Percentiles rank a stretch among this genome's conserved stretches.
phyloP scores from a whole-genome alignment of 495 filamentous ascomycete genomes.

The Rhypophila decipiens region DNA sequence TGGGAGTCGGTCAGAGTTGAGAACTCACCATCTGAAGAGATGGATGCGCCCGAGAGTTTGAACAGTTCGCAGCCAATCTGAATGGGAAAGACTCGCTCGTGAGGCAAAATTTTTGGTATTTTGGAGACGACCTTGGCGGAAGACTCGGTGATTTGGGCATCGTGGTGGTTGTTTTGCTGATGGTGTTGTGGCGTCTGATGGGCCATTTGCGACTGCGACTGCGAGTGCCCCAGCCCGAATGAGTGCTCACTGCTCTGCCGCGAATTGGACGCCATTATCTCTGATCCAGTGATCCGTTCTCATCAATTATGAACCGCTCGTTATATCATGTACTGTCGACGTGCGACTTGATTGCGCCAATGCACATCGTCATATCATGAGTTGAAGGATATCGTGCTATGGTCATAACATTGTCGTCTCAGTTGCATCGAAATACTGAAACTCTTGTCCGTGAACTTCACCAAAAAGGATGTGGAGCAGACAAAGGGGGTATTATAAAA shows the following conservation, averaged over 20 bases:
- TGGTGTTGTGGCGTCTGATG: too few relatives aligned
- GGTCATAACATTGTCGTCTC: neutral
- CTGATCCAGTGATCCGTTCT: neutral
- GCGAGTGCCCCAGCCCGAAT: neutral
- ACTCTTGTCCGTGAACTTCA: too few relatives aligned
- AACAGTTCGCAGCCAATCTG: slow-evolving; percentile 92
- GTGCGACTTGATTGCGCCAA: neutral
- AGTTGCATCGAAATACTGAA: neutral
- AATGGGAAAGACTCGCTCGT: slow-evolving; percentile 77
- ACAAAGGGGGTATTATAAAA: neutral
- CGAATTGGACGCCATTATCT: neutral
- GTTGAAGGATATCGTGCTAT: neutral
- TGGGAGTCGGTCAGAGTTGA: neutral
- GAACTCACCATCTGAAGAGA: slow-evolving; percentile 88
- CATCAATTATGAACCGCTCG: too few relatives aligned
- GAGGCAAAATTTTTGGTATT: slow-evolving; percentile 55
- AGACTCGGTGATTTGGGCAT: slow-evolving; percentile 3
- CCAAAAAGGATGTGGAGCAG: too few relatives aligned
- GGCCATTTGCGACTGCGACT: neutral
- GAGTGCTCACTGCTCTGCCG: neutral
- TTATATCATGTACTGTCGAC: neutral
- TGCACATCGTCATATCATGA: neutral
- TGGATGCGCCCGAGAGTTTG: slow-evolving; percentile 86
- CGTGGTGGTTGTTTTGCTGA: neutral
- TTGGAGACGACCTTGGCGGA: slow-evolving; percentile 22